Evolutionary conservation across 306 rosid genomes (phyloP).

Genomic region (Astragalus glycyphyllos): DNA sequence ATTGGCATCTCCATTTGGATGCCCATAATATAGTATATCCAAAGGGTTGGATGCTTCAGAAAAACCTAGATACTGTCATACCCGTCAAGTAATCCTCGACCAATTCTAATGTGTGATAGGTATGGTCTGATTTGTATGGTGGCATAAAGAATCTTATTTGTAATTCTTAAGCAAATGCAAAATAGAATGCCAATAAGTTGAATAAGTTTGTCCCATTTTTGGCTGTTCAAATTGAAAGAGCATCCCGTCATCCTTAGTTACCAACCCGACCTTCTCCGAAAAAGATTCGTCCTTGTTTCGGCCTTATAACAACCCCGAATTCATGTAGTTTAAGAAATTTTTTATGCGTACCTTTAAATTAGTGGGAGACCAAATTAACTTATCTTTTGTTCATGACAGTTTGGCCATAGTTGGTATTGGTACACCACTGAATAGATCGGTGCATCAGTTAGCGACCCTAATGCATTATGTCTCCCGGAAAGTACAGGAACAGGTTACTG

Average conservation of each 20-base stretch:
- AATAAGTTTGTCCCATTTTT: slow-evolving; percentile 19
- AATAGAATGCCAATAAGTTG: slow-evolving; percentile 35
- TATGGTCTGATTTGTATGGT: slow-evolving; percentile 49
- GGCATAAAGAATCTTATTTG: slow-evolving; percentile 38
- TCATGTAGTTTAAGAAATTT: slow-evolving; percentile 25
- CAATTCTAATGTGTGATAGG: slow-evolving; percentile 62
- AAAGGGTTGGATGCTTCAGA: slow-evolving; percentile 81
- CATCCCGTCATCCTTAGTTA: background rate
- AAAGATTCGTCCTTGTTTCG: background rate
- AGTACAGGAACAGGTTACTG: slow-evolving; percentile 45
- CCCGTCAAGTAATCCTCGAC: slow-evolving; percentile 59
- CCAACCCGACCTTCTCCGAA: background rate
- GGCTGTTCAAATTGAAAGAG: slow-evolving; percentile 27
- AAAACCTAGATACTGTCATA: slow-evolving; percentile 71
- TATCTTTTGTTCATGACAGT: slow-evolving; percentile 50
- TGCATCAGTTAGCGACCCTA: slow-evolving; percentile 42
- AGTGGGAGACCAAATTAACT: slow-evolving; percentile 18
- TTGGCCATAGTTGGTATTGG: slow-evolving; percentile 42
- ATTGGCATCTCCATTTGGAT: slow-evolving; percentile 96
- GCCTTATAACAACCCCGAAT: slow-evolving; percentile 26
- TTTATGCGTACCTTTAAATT: slow-evolving; percentile 5
- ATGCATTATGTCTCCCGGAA: slow-evolving; percentile 44
- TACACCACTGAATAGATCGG: slow-evolving; percentile 44
- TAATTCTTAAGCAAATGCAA: slow-evolving; percentile 37
- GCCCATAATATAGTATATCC: slow-evolving; percentile 65